Percentiles rank a stretch among this genome's conserved stretches.
Conservation (phyloP, 345 rosid genomes). For the Syzygium jambos region DNA sequence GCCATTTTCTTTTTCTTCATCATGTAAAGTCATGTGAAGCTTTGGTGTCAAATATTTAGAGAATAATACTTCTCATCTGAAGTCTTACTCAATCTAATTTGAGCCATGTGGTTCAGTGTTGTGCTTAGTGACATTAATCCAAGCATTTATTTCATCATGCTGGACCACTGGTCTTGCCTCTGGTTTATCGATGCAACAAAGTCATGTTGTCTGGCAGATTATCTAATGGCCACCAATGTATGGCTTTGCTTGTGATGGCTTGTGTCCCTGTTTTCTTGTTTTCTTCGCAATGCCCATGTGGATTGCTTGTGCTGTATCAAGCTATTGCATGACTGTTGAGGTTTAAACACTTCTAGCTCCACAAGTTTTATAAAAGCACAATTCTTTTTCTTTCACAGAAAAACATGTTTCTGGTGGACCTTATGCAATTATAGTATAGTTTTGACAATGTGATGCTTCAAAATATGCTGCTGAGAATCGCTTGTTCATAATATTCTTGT, state of each 20-base stretch:
- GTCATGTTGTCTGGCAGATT: neutral
- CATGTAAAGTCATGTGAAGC: neutral
- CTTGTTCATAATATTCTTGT: neutral
- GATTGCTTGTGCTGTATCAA: neutral
- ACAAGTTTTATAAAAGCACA: neutral
- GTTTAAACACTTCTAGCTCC: neutral
- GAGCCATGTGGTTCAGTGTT: neutral
- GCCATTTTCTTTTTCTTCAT: neutral
- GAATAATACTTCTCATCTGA: neutral
- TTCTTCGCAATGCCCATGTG: neutral
- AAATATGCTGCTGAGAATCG: neutral
- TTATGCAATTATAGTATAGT: neutral
- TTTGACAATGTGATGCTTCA: neutral
- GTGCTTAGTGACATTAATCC: neutral
- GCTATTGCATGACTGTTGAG: neutral
- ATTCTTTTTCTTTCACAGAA: neutral
- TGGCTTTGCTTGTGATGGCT: neutral
- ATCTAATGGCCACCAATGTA: neutral
- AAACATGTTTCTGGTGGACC: neutral
- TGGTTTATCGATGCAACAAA: neutral
- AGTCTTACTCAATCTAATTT: neutral
- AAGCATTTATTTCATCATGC: neutral
- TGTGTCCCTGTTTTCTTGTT: neutral
- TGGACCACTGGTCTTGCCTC: neutral
- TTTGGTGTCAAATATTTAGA: neutral